Conservation (phyloP, 192 early-diverging fungal genomes). For the Linnemannia zychae region DNA sequence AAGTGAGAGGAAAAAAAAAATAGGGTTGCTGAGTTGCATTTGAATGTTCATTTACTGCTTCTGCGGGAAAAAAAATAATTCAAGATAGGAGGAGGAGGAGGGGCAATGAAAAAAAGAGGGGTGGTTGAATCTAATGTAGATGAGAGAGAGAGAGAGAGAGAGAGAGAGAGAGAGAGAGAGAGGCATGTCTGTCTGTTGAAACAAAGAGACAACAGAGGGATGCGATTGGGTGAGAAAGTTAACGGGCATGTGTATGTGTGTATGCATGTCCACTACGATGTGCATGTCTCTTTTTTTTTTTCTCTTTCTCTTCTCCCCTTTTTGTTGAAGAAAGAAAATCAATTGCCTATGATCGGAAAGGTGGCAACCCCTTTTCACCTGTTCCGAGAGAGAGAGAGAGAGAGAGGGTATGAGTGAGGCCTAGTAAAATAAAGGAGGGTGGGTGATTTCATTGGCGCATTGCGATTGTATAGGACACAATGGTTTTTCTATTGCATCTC, state of each 20-base stretch:
- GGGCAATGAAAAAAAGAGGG: neutral
- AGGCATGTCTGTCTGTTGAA: neutral
- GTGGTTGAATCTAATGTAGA: neutral
- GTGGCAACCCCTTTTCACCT: too few species aligned
- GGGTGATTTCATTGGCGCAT: neutral
- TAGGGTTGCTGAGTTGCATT: slow-evolving; percentile 5
- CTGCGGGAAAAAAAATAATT: neutral
- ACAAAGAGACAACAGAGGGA: too few species aligned
- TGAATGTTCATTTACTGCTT: slow-evolving; percentile 1
- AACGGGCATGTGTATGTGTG: neutral
- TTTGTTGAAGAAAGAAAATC: neutral
- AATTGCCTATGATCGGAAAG: too few species aligned
- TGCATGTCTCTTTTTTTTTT: neutral
- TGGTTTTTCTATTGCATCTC: neutral
- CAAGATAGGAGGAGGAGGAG: too few species aligned
- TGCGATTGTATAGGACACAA: neutral
- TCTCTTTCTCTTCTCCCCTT: neutral
- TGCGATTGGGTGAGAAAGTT: too few species aligned
- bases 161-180: neutral
- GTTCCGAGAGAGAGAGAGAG: neutral
- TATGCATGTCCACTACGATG: neutral
- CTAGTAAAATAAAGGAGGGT: neutral
- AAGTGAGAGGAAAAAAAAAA: slow-evolving; percentile 1
- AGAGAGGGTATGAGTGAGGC: neutral
- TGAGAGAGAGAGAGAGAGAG: neutral